These are phyloP conservation scores for Euphorbia tirucalli DNA, from an alignment of 345 rosid species.

Conservation along the genomic window DNA sequence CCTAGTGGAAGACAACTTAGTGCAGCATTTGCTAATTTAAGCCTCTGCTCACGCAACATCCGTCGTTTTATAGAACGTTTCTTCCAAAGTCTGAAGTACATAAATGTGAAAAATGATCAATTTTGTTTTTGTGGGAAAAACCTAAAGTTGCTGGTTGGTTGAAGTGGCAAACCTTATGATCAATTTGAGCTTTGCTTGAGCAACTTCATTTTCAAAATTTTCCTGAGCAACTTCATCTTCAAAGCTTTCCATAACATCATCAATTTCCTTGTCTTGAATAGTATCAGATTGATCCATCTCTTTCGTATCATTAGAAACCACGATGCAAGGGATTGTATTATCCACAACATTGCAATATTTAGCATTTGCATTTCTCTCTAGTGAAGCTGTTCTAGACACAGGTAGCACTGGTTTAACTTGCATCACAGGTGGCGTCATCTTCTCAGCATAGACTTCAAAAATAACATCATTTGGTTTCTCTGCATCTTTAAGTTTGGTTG, in stretches of 20 bases:
- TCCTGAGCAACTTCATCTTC: slow-evolving; percentile 57
- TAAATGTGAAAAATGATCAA: slow-evolving; percentile 10
- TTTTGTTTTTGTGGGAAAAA: neutral
- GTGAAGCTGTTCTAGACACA: slow-evolving; percentile 38
- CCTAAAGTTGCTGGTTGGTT: slow-evolving; percentile 8
- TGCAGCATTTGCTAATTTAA: slow-evolving; percentile 67
- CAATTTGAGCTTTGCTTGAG: slow-evolving; percentile 77
- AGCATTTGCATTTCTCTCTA: slow-evolving; percentile 36
- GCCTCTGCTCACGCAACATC: slow-evolving; percentile 62
- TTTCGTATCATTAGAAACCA: slow-evolving; percentile 32
- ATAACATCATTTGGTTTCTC: slow-evolving; percentile 34
- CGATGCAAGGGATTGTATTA: slow-evolving; percentile 24
- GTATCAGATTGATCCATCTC: slow-evolving; percentile 32
- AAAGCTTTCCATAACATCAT: slow-evolving; percentile 24
- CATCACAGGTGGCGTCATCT: slow-evolving; percentile 26
- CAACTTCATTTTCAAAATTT: slow-evolving; percentile 54
- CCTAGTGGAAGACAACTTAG: slow-evolving; percentile 70
- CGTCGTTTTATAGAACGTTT: slow-evolving; percentile 57
- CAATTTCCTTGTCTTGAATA: slow-evolving; percentile 37
- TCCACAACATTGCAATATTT: slow-evolving; percentile 25
- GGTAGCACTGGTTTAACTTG: slow-evolving; percentile 35
- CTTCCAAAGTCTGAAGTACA: slow-evolving; percentile 73
- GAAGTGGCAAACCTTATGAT: slow-evolving; percentile 61
- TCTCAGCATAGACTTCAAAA: slow-evolving; percentile 35
- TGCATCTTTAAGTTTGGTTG: slow-evolving; percentile 28